These are phyloP conservation scores for Rutstroemia sp. DNA, from an alignment of 2,329 filamentous ascomycete genomes.

Conservation along the genomic window DNA sequence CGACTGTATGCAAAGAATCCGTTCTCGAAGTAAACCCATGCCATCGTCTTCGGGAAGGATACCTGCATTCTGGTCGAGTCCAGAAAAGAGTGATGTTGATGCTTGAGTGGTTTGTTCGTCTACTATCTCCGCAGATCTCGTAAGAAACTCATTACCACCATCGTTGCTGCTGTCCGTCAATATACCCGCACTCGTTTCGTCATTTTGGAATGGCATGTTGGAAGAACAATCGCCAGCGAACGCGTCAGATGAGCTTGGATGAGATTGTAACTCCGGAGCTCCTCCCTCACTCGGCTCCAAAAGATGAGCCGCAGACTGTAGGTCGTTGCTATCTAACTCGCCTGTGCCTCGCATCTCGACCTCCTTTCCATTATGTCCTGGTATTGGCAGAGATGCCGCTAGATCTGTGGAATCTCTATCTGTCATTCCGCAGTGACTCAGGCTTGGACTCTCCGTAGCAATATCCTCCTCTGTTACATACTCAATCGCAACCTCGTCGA, in stretches of 20 bases:
- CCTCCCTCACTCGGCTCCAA: too few species aligned
- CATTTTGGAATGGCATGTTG: conserved; percentile 15
- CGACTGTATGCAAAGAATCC: conserved; percentile 62
- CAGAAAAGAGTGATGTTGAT: conserved; percentile 7
- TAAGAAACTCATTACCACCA: conserved; percentile 8
- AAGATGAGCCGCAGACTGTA: neutral
- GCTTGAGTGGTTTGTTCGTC: conserved; percentile 22
- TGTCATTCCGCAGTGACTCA: neutral
- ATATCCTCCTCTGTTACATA: conserved; percentile 1
- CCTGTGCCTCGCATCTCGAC: conserved; percentile 16
- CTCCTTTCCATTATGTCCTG: conserved; percentile 21
- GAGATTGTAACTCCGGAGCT: too few species aligned
- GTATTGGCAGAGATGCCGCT: conserved; percentile 20
- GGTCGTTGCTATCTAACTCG: neutral
- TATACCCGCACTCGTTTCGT: too few species aligned
- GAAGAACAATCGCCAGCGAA: conserved; percentile 22
- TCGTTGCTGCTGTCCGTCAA: too few species aligned
- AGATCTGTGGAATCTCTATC: neutral
- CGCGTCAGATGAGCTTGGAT: too few species aligned
- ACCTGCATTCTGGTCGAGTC: conserved; percentile 17
- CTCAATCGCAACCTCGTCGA: conserved; percentile 19
- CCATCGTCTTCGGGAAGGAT: conserved; percentile 66
- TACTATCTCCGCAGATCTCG: conserved; percentile 20
- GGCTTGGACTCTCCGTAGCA: neutral
- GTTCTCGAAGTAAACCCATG: conserved; percentile 58